Base-by-base conservation (phyloP, 306 rosid genomes). In the Trichosanthes truncata region DNA sequence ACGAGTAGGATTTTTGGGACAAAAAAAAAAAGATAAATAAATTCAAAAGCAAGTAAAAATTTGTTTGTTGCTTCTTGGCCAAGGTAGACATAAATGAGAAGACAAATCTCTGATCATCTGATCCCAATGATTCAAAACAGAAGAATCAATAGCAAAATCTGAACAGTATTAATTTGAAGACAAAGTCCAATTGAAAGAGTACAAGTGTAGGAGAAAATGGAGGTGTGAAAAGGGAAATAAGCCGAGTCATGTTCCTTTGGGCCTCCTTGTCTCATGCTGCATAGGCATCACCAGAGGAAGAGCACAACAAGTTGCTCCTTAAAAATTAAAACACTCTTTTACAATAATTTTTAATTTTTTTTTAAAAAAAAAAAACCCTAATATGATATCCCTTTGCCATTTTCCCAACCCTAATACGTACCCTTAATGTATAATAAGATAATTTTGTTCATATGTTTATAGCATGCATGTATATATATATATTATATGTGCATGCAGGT, bases 211-310 rank as follows among this genome's bases (percentile, higher is more conserved):
- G 9, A 25, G 55, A 25, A 45, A 71, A 71, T 71, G 38, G 38
- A 63, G 20, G 46, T 57, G 63, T 57, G 31, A 57, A 10, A 25
- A 59, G 26, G 31, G 52, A 21, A 25, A 26, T 1, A 8, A 25
- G 77, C 36, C 35, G 20, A 21, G 55, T 73, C 77, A 73, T 73
- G 77, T 73, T 73, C 77, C 38, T 25, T 73, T 48, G 40, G 57
- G 40, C 77, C 77, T 73, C 59, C 77, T 69, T 69, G 76, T 69
- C 76, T 23, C 76, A 13, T 69, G 55, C 77, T 73, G 41, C 40
- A 18, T 46, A 73, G 77, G 77, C 77, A 73, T 46, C 59, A 73
- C 77, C 25, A 73, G 59, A 73, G 41, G 41, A 73, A 73, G 23
- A 45, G 14, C 59, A 72, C 35, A 14, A 48, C 41, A 3, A 29